These are phyloP conservation scores for Buxus sempervirens DNA, from an alignment of 164 flowering plant species.

Conservation along the genomic window DNA sequence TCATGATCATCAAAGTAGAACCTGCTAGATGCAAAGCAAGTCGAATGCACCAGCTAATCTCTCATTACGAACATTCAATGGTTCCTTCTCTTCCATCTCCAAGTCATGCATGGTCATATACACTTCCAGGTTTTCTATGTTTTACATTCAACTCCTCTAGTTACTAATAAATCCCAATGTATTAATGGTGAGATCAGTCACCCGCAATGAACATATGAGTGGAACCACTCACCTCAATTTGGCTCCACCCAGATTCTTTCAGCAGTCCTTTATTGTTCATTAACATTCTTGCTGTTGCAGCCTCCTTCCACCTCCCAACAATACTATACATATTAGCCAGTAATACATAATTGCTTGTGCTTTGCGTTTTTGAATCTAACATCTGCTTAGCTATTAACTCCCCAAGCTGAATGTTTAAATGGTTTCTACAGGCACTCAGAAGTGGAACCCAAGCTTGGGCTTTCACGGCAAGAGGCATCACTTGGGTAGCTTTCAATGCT, in stretches of 20 bases:
- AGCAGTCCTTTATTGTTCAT: slow-evolving; percentile 24
- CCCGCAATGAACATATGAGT: too few relatives aligned
- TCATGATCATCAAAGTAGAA: too few relatives aligned
- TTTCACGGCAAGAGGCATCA: slow-evolving; percentile 22
- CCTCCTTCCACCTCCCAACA: slow-evolving; percentile 36
- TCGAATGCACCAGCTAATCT: slow-evolving; percentile 7
- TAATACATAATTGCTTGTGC: slow-evolving; percentile 21
- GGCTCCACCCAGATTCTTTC: slow-evolving; percentile 39
- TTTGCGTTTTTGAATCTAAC: slow-evolving; percentile 19
- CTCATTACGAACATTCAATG: slow-evolving; percentile 13
- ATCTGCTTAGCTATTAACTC: slow-evolving; percentile 27
- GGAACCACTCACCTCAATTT: too few relatives aligned
- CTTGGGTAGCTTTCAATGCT: slow-evolving; percentile 27
- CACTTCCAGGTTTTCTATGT: slow-evolving; percentile 16
- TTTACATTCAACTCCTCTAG: slow-evolving; percentile 16
- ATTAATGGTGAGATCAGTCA: slow-evolving; percentile 25
- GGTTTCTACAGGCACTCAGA: slow-evolving; percentile 37
- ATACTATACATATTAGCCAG: slow-evolving; percentile 29
- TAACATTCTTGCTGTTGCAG: slow-evolving; percentile 26
- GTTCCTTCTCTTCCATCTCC: slow-evolving; percentile 8
- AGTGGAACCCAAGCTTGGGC: slow-evolving; percentile 29
- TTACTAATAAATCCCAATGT: slow-evolving; percentile 17
- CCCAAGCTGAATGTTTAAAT: slow-evolving; percentile 23
- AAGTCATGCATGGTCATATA: slow-evolving; percentile 16
- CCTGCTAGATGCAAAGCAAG: slow-evolving; percentile 5